Evolutionary conservation across 1,284 basidiomycete species (phyloP), one percentile per base, ranked within the genome.

Genomic region (Apiotrichum gamsii): DNA sequence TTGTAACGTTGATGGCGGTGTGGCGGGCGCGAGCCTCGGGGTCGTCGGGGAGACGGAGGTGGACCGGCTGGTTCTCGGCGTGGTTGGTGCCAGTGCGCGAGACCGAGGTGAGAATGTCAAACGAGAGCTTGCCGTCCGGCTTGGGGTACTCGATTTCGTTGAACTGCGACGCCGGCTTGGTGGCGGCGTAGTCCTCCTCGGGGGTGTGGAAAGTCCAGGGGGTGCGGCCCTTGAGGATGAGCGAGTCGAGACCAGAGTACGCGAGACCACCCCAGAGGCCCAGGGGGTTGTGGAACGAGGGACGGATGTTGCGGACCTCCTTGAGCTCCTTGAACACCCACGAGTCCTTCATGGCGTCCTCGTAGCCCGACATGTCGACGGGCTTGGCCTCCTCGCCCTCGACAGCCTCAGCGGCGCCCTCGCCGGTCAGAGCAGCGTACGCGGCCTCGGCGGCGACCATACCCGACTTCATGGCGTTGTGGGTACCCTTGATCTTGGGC

Each of bases 401-500:
- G n/a, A n/a, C n/a, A n/a, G n/a, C n/a, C n/a, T 43, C 41, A 42
- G 56, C 53, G 23, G 57, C 54, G 14, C 39, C 43, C 24, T 41
- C 46, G 24, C 39, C 51, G 4, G 67, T 60, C 54, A 93, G 73
- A 2, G 81, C 81, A 8, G 83, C 78, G 60, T 80, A 90, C 0
- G 88, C 87, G 0, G 86, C 78, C 70, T 98, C 94, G 3, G 90
- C 95, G 29, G 93, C 94, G 18, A 97, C 77, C 84, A 97, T 97
- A 18, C 94, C 94, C 36, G 85, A 89, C 77, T 97, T 95, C 94
- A 98, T 97, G n/a, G 94, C 93, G 53, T 94, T 97, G 72, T 98
- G 95, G 0, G 93, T 95, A n/a, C 94, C 94, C 72, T 98, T 98
- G 75, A 98, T 98, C 76, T 97, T 98, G 32, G 93, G 87, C 14